Evolutionary conservation across 2,329 filamentous ascomycete genomes (phyloP).

Genomic region (Diaporthe capsici): DNA sequence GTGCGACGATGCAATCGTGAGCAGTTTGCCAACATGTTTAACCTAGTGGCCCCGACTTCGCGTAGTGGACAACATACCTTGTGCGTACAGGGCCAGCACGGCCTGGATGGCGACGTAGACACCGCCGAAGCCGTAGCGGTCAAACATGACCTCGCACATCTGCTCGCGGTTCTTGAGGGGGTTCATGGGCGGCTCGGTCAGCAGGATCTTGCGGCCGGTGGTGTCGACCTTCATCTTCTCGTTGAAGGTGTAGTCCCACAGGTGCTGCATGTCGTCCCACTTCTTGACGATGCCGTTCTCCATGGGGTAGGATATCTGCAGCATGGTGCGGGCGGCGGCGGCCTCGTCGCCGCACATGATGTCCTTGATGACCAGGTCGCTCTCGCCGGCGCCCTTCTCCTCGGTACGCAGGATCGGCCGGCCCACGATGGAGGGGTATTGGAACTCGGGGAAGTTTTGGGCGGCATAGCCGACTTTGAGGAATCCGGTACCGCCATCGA

Average conservation of each 20-base stretch:
- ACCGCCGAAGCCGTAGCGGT: conserved; percentile 94
- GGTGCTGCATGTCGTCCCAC: conserved; percentile 99
- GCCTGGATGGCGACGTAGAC: conserved; percentile 99
- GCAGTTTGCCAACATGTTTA: background rate
- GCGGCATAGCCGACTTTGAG: conserved; percentile 99
- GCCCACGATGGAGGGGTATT: conserved; percentile 98
- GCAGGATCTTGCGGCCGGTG: conserved; percentile 92
- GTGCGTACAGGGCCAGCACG: conserved; percentile 94
- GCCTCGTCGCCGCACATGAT: conserved; percentile 99
- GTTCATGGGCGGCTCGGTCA: conserved; percentile 98
- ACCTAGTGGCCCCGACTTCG: background rate
- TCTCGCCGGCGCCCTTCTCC: conserved; percentile 72
- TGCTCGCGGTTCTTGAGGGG: conserved; percentile 96
- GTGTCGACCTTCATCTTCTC: conserved; percentile 97
- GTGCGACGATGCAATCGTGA: conserved; percentile 28
- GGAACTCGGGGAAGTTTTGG: conserved; percentile 99
- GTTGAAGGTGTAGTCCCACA: conserved; percentile 99
- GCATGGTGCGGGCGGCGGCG: conserved; percentile 93
- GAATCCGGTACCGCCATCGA: conserved; percentile 99
- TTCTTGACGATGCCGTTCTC: conserved; percentile 99
- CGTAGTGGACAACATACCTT: conserved; percentile 71
- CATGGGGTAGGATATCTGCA: conserved; percentile 99
- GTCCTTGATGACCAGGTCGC: conserved; percentile 84
- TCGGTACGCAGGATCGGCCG: conserved; percentile 97
- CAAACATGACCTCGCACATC: conserved; percentile 99